phyloP scores from a whole-genome alignment of 331 rosid species.

The Quercus tomentella region DNA sequence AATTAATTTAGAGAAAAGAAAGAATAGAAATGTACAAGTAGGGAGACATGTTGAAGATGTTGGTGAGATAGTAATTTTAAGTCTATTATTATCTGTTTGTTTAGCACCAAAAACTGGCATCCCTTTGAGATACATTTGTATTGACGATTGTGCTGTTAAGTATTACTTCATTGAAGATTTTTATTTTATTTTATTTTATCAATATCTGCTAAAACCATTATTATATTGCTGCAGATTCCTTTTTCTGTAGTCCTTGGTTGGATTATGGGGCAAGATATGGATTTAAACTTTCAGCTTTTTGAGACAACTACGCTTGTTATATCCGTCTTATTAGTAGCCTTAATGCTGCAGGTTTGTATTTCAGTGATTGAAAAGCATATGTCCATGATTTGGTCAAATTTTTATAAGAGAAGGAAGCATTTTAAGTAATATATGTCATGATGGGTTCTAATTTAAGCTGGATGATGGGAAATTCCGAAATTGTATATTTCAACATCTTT shows the following conservation, averaged over 20 bases:
- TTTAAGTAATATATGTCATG: not conserved
- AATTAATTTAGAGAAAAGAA: too few relatives aligned
- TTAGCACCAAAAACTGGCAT: too few relatives aligned
- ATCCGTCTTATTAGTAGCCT: conserved; percentile 65
- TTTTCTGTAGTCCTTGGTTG: conserved; percentile 73
- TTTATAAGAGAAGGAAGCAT: not conserved
- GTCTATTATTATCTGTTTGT: too few relatives aligned
- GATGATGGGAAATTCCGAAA: conserved; percentile 23
- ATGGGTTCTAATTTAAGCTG: not conserved
- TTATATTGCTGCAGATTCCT: conserved; percentile 60
- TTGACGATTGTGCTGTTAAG: too few relatives aligned
- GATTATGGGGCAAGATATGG: conserved; percentile 68
- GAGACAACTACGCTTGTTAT: conserved; percentile 73
- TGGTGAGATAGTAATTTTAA: too few relatives aligned
- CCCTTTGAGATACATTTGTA: too few relatives aligned
- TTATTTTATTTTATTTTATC: too few relatives aligned
- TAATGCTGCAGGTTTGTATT: conserved; percentile 77
- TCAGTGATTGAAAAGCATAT: not conserved
- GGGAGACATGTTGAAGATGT: too few relatives aligned
- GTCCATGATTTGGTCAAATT: not conserved
- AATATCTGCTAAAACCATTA: too few relatives aligned
- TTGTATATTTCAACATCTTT: conserved; percentile 2
- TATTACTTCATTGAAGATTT: too few relatives aligned
- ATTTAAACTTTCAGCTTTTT: conserved; percentile 74
- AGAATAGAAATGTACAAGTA: too few relatives aligned